phyloP scores from a whole-genome alignment of 2,329 filamentous ascomycete genomes.

The Hymenoscyphus albidus region DNA sequence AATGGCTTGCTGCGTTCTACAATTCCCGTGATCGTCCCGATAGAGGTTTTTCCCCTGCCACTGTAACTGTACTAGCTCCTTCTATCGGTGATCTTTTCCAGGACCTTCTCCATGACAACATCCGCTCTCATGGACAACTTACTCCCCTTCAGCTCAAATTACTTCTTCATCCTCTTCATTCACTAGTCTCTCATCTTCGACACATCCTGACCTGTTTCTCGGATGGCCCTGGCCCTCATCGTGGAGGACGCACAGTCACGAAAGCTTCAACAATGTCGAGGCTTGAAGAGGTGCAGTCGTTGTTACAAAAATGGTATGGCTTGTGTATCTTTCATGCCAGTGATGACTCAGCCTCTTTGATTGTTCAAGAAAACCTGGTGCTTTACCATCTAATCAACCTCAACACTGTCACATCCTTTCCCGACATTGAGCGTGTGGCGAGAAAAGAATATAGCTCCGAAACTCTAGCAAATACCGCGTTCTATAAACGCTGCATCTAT shows the following conservation, averaged over 20 bases:
- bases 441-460: constrained; percentile 55
- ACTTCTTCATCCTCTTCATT: constrained; percentile 65
- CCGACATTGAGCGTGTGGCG: constrained; percentile 63
- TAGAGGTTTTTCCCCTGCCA: constrained; percentile 49
- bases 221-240: constrained; percentile 47
- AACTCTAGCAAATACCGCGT: constrained; percentile 48
- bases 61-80: constrained; percentile 50
- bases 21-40: constrained; percentile 31
- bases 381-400: constrained; percentile 69
- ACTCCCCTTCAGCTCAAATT: constrained; percentile 59
- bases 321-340: constrained; percentile 55
- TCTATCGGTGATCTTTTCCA: constrained; percentile 65
- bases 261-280: constrained; percentile 57
- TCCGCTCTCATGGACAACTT: constrained; percentile 44
- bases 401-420: constrained; percentile 64
- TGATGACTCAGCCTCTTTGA: constrained; percentile 52
- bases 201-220: constrained; percentile 64
- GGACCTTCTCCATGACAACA: constrained; percentile 62
- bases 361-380: constrained; percentile 62
- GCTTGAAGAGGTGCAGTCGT: constrained; percentile 59
- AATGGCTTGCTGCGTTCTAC: constrained; percentile 59
- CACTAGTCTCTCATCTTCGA: constrained; percentile 59
- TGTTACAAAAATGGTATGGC: constrained; percentile 65
- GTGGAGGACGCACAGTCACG: constrained; percentile 46
- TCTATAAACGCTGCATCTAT: constrained; percentile 61